phyloP scores from a whole-genome alignment of 345 rosid species.

The Limnanthes douglasii region DNA sequence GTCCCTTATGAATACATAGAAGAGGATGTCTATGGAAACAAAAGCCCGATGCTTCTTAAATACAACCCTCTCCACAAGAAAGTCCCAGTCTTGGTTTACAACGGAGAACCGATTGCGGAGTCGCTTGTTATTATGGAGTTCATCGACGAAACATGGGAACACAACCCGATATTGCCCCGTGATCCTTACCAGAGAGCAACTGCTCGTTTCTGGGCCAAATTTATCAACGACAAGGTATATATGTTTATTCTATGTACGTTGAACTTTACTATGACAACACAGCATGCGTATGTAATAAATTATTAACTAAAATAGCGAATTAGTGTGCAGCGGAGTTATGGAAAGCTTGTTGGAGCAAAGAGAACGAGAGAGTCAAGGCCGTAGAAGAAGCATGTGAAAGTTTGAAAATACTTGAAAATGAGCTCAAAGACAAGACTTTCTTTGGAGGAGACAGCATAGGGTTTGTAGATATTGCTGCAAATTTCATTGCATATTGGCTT shows the following conservation, averaged over 20 bases:
- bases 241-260: background rate
- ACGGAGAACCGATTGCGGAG: conserved; percentile 22
- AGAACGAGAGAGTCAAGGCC: background rate
- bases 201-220: conserved; percentile 45
- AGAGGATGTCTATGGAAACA: conserved; percentile 26
- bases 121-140: conserved; percentile 37
- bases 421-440: conserved; percentile 8
- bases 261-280: too few relatives aligned
- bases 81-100: conserved; percentile 38
- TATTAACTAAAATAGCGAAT: too few relatives aligned
- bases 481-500: conserved; percentile 6
- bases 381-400: conserved; percentile 6
- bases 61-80: conserved; percentile 34
- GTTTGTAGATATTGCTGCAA: conserved; percentile 7
- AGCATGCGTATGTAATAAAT: too few relatives aligned
- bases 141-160: conserved; percentile 38
- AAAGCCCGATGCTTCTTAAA: conserved; percentile 27
- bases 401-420: conserved; percentile 8
- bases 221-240: conserved; percentile 32
- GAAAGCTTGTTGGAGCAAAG: background rate
- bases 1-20: conserved; percentile 27
- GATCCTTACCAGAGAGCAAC: conserved; percentile 31
- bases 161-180: conserved; percentile 21
- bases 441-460: conserved; percentile 11
- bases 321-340: too few relatives aligned